These are phyloP conservation scores for Taxawa tesnikishii DNA, from an alignment of 2,329 filamentous ascomycete species.

Conservation along the genomic window DNA sequence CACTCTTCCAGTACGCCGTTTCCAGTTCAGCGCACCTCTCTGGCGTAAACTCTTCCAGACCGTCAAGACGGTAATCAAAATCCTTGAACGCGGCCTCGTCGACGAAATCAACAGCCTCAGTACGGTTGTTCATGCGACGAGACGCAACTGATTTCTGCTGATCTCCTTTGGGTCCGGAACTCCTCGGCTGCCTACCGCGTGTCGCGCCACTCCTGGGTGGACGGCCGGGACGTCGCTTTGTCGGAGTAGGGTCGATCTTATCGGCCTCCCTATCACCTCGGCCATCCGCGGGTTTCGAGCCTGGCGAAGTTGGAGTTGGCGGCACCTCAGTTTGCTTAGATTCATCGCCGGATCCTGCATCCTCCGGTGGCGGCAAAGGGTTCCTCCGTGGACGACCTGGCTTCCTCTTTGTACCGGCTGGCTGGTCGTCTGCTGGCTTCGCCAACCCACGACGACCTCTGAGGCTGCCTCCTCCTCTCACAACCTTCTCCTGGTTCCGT, in stretches of 20 bases:
- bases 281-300: slow-evolving; percentile 36
- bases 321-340: slow-evolving; percentile 14
- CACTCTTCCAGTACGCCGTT: slow-evolving; percentile 89
- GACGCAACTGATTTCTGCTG: slow-evolving; percentile 67
- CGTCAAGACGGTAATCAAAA: slow-evolving; percentile 81
- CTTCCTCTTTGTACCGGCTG: slow-evolving; percentile 32
- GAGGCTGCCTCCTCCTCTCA: slow-evolving; percentile 21
- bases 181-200: not conserved
- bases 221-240: slow-evolving; percentile 21
- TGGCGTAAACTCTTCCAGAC: slow-evolving; percentile 72
- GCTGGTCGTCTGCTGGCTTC: slow-evolving; percentile 13
- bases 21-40: slow-evolving; percentile 93
- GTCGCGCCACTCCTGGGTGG: slow-evolving; percentile 41
- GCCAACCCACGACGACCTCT: slow-evolving; percentile 16
- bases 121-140: slow-evolving; percentile 72
- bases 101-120: slow-evolving; percentile 46
- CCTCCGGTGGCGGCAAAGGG: slow-evolving; percentile 14
- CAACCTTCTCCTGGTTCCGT: slow-evolving; percentile 39
- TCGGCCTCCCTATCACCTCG: slow-evolving; percentile 14
- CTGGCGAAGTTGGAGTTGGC: slow-evolving; percentile 29
- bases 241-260: slow-evolving; percentile 24
- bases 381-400: slow-evolving; percentile 34
- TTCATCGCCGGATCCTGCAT: slow-evolving; percentile 1
- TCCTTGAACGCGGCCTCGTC: slow-evolving; percentile 84
- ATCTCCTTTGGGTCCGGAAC: slow-evolving; percentile 21